phyloP scores from a whole-genome alignment of 2,329 filamentous ascomycete genomes.

The Clonostachys sp. region DNA sequence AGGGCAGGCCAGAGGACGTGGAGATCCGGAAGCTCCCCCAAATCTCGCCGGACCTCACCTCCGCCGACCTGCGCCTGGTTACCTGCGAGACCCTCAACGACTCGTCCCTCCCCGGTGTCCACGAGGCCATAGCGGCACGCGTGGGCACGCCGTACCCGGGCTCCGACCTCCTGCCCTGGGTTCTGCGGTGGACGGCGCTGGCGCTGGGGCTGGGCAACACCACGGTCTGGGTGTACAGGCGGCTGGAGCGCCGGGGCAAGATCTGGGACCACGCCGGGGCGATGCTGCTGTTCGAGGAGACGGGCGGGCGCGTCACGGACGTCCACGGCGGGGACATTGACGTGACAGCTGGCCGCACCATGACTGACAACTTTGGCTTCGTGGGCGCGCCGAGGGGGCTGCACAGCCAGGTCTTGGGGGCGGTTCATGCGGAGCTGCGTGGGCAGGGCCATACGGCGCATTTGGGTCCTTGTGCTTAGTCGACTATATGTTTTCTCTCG shows the following conservation, averaged over 20 bases:
- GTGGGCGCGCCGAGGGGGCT: conserved; percentile 42
- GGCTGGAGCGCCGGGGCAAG: conserved; percentile 42
- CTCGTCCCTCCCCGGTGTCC: conserved; percentile 42
- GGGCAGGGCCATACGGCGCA: conserved; percentile 17
- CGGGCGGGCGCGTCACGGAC: conserved; percentile 51
- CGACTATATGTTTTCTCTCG: no score
- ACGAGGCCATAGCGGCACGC: conserved; percentile 34
- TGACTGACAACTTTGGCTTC: conserved; percentile 49
- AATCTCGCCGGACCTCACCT: conserved; percentile 10
- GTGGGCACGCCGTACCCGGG: conserved; percentile 28
- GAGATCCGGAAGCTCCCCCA: neutral
- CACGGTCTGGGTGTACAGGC: conserved; percentile 53
- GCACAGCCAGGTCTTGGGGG: conserved; percentile 47
- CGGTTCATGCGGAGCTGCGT: conserved; percentile 71
- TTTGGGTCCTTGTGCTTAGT: neutral
- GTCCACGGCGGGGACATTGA: conserved; percentile 47
- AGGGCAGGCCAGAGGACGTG: conserved; percentile 7
- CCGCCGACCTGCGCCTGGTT: conserved; percentile 33
- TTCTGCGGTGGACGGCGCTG: conserved; percentile 48
- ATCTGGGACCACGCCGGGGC: conserved; percentile 58
- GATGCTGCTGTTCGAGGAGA: conserved; percentile 53
- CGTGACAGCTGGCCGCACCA: conserved; percentile 38
- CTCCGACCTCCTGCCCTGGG: conserved; percentile 52
- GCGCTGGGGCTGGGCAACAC: conserved; percentile 48
- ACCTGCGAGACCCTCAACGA: conserved; percentile 40